These are phyloP conservation scores for Dryadomyces quercivorus DNA, from an alignment of 2,329 filamentous ascomycete genomes.

Conservation along the genomic window DNA sequence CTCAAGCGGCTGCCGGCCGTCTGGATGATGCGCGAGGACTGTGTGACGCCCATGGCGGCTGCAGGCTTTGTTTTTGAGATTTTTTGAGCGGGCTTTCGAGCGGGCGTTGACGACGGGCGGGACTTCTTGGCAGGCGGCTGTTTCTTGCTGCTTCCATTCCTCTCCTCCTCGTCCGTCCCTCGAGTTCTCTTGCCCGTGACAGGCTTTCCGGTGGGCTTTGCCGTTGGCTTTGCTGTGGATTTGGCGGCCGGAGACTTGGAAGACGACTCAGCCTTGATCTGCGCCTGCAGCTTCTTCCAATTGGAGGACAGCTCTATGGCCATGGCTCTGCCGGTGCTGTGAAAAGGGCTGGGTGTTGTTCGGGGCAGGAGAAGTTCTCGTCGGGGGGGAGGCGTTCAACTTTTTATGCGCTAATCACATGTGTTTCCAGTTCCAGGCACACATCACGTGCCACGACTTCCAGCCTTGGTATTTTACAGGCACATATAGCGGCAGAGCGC, in stretches of 20 bases:
- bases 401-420: neutral
- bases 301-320: constrained; percentile 49
- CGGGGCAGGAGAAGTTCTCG: too few relatives aligned
- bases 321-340: constrained; percentile 18
- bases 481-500: neutral
- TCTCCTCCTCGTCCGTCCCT: constrained; percentile 30
- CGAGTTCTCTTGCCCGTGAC: constrained; percentile 16
- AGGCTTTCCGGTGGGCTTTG: constrained; percentile 13
- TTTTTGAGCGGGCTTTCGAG: neutral
- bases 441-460: too few relatives aligned
- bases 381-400: neutral
- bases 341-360: neutral
- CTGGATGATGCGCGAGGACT: constrained; percentile 33
- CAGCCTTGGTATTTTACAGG: too few relatives aligned
- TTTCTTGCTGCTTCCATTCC: constrained; percentile 18
- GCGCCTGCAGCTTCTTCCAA: constrained; percentile 67
- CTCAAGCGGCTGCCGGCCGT: constrained; percentile 5
- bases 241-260: constrained; percentile 18
- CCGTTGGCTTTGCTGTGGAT: constrained; percentile 15
- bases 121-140: constrained; percentile 10
- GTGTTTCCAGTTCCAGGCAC: neutral
- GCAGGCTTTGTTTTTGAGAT: neutral
- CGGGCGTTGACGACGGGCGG: neutral
- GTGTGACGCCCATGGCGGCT: constrained; percentile 41
- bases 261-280: constrained; percentile 36